Base-by-base conservation (phyloP, 2,329 filamentous ascomycete species). In the Chalaropsis ovoidea region DNA sequence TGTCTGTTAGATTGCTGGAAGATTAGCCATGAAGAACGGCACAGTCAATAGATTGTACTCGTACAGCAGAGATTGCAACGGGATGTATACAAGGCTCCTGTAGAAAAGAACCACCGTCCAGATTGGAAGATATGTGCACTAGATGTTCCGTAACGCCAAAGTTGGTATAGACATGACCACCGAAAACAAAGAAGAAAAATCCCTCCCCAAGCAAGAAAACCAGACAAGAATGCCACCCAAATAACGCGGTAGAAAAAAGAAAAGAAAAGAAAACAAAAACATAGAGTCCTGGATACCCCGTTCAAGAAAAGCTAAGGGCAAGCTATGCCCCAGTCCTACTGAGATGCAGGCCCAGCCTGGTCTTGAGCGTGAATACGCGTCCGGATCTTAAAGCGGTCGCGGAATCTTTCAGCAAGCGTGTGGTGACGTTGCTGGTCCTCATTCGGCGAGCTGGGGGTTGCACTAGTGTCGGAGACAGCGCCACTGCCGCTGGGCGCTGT, bases 341-440 rank as follows among this genome's bases (percentile, higher is more conserved):
- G 31, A 35, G 31, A 1, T 8, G 10, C 27, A n/a, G 24, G 11
- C 10, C 19, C 54, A 13, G 54, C 31, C 31, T 58, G 31, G 54
- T 35, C 17, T 58, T 35, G 17, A 17, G 24, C 27, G 24, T 80
- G 78, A 15, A 78, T 74, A 42, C 77, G 76, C 13, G 80, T 81
- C 49, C 78, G 77, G 65, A 83, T 77, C 54, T 77, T 78, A 69
- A 84, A 83, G 69, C 77, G 79, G 60, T 82, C 81, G 60, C 78
- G 77, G 54, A 85, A 72, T 63, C 78, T 78, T 54, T 78, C 76
- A 6, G 82, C 76, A 45, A 84, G 71, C 54, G 77, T 75, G 63
- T 78, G 76, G 31, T 73, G 69, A 73, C 76, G 66, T 74, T 74
- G 35, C 19, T 73, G 72, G 1, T 70, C 71, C 10, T 74, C 73